Percentiles rank a stretch among this genome's conserved stretches.
These are phyloP conservation scores for Gnomoniopsis sp. DNA, from an alignment of 2,329 filamentous ascomycete genomes.

Conservation along the genomic window DNA sequence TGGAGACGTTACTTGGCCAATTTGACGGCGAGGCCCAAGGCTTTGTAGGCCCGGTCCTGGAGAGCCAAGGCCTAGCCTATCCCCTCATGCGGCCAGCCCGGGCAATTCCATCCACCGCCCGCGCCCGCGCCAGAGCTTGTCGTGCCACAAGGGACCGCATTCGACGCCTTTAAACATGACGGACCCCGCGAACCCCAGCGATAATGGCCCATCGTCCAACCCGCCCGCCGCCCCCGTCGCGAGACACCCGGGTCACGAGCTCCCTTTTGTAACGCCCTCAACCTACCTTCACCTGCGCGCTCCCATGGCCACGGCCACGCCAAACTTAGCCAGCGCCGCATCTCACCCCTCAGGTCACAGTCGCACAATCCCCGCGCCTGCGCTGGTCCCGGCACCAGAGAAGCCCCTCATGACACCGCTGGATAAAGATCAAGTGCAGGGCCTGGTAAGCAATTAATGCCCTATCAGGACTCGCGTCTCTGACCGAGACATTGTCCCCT, in stretches of 20 bases:
- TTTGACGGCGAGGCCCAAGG: not conserved
- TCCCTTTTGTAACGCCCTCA: slow-evolving; percentile 58
- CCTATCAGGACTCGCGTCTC: not conserved
- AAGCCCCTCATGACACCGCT: slow-evolving; percentile 50
- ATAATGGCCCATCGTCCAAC: slow-evolving; percentile 18
- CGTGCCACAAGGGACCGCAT: slow-evolving; percentile 1
- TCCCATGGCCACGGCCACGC: slow-evolving; percentile 15
- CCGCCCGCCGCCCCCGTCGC: slow-evolving; percentile 17
- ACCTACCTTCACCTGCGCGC: slow-evolving; percentile 44
- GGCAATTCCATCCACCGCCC: not conserved
- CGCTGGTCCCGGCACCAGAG: slow-evolving; percentile 26
- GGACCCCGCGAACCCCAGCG: slow-evolving; percentile 21
- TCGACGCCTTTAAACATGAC: slow-evolving; percentile 12
- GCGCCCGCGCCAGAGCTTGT: not conserved
- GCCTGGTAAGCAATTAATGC: slow-evolving; percentile 58
- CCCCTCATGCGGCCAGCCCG: slow-evolving; percentile 1
- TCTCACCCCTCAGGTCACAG: slow-evolving; percentile 25
- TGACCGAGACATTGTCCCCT: slow-evolving; percentile 17
- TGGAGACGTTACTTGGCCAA: too few relatives aligned
- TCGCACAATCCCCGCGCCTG: slow-evolving; percentile 30
- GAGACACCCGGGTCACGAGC: slow-evolving; percentile 40
- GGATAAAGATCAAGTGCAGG: slow-evolving; percentile 75
- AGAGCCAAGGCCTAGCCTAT: not conserved
- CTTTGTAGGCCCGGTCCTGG: not conserved
- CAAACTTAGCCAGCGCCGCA: slow-evolving; percentile 5